Evolutionary conservation across 495 filamentous ascomycete genomes (phyloP).

Genomic region (Chaetomidium leptoderma): DNA sequence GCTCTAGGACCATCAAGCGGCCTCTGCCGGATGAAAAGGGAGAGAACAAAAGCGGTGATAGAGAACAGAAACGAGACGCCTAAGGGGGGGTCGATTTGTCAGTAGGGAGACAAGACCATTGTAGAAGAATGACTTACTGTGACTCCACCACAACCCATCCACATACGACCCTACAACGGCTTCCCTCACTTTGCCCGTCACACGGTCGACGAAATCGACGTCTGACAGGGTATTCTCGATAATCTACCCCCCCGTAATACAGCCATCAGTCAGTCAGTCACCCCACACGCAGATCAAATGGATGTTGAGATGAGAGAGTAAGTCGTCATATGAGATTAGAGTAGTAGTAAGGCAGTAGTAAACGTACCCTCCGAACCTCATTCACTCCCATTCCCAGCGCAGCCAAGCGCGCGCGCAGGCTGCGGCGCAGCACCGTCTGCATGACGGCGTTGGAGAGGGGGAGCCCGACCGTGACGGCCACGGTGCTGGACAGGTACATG

Average conservation of each 20-base stretch:
- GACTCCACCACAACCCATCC: slow-evolving; percentile 38
- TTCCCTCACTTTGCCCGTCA: slow-evolving; percentile 31
- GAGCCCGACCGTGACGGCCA: slow-evolving; percentile 52
- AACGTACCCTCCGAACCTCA: slow-evolving; percentile 28
- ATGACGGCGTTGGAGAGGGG: slow-evolving; percentile 47
- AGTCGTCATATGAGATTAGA: too few relatives aligned
- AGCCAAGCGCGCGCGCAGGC: slow-evolving; percentile 23
- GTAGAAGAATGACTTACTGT: slow-evolving; percentile 22
- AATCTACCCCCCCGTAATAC: slow-evolving; percentile 27
- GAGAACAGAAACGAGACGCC: slow-evolving; percentile 29
- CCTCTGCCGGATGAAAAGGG: slow-evolving; percentile 27
- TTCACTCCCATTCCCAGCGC: slow-evolving; percentile 23
- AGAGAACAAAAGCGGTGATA: slow-evolving; percentile 17
- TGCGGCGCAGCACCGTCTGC: slow-evolving; percentile 26
- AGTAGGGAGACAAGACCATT: too few relatives aligned
- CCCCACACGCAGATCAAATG: not conserved
- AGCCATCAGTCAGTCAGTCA: not conserved
- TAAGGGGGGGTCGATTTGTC: not conserved
- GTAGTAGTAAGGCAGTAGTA: not conserved
- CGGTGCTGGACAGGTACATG: slow-evolving; percentile 48
- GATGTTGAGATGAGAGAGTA: too few relatives aligned
- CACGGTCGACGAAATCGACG: slow-evolving; percentile 49
- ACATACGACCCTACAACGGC: slow-evolving; percentile 37
- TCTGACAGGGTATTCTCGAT: slow-evolving; percentile 40
- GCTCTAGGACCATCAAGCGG: slow-evolving; percentile 12